phyloP scores from a whole-genome alignment of 805 yeast genomes.

The Debaryomyces tyrocola region DNA sequence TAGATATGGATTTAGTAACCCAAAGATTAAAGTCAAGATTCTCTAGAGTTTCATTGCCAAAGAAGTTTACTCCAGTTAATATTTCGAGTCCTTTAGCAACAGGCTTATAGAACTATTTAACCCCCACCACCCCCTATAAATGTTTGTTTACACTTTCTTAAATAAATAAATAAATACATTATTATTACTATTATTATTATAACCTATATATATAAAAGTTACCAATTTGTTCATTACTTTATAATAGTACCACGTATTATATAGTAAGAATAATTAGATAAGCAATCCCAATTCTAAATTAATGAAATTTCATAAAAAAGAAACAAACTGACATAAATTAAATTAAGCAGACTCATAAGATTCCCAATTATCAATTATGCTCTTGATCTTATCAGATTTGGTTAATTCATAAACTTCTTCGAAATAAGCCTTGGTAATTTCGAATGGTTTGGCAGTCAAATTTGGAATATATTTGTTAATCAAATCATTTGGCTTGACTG shows the following conservation, averaged over 20 bases:
- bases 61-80: constrained; percentile 86
- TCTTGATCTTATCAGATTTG: constrained; percentile 85
- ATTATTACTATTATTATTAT: neutral
- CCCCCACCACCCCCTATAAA: too few species aligned
- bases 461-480: constrained; percentile 97
- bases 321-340: neutral
- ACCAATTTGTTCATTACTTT: neutral
- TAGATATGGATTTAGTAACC: constrained; percentile 86
- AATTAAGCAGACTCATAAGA: constrained; percentile 58
- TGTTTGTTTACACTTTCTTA: neutral
- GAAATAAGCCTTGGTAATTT: constrained; percentile 94
- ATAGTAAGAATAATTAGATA: neutral
- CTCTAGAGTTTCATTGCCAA: constrained; percentile 84
- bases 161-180: neutral
- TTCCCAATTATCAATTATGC: constrained; percentile 94
- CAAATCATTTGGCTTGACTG: constrained; percentile 91
- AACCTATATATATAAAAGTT: neutral
- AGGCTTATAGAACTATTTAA: constrained; percentile 13
- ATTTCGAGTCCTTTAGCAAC: constrained; percentile 64
- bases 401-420: constrained; percentile 93
- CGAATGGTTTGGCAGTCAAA: constrained; percentile 96
- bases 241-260: neutral
- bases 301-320: neutral
- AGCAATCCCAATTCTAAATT: too few species aligned
- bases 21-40: constrained; percentile 81